Percentiles rank a stretch among this genome's conserved stretches.
Evolutionary conservation across 768 basidiomycete species (phyloP).

Genomic region (Bullera alba): DNA sequence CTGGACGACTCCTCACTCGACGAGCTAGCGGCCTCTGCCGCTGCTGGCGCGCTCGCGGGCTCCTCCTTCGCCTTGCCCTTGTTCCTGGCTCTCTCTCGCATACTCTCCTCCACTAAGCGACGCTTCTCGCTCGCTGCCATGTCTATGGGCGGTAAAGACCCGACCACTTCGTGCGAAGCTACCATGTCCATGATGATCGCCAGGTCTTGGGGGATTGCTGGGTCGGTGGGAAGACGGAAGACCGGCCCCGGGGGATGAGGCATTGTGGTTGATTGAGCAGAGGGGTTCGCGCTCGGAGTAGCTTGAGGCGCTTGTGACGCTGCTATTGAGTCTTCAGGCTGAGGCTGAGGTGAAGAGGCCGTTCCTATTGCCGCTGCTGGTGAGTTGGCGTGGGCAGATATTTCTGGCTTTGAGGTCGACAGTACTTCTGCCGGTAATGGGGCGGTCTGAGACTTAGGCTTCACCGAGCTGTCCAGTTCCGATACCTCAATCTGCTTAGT

Average conservation of each 20-base stretch:
- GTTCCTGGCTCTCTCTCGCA: constrained; percentile 7
- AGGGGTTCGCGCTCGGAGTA: no score
- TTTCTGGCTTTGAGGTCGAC: no score
- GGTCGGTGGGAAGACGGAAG: constrained; percentile 21
- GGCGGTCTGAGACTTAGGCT: no score
- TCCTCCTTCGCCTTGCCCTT: constrained; percentile 4
- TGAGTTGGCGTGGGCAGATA: not conserved
- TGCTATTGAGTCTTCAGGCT: no score
- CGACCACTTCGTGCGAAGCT: constrained; percentile 25
- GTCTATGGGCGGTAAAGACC: constrained; percentile 20
- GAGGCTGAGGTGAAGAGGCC: not conserved
- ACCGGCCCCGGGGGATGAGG: not conserved
- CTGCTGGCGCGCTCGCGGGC: not conserved
- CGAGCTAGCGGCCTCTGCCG: not conserved
- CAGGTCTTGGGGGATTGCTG: constrained; percentile 37
- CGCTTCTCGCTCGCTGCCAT: constrained; percentile 34
- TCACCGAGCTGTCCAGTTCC: no score
- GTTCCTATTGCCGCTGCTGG: not conserved
- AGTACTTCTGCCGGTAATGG: no score
- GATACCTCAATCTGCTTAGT: no score
- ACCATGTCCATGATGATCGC: constrained; percentile 44
- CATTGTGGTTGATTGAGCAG: no score
- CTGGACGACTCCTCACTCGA: constrained; percentile 12
- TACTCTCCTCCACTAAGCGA: constrained; percentile 28
- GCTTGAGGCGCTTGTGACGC: no score